Evolutionary conservation across 495 filamentous ascomycete species (phyloP).

Genomic region (Daldinia childiae): DNA sequence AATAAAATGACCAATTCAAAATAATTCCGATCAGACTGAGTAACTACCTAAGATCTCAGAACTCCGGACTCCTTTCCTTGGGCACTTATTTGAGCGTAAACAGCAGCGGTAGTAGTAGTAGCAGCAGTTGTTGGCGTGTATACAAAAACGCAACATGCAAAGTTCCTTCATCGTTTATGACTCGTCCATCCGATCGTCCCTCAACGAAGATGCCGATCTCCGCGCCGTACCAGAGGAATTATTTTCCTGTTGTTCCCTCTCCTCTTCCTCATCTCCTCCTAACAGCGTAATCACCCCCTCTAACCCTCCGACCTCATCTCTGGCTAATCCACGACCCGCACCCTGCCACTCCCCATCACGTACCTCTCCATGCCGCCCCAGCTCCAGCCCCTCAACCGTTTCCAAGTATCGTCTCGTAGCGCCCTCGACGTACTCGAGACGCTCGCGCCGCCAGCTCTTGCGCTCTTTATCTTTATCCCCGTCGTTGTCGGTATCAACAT

Average conservation of each 20-base stretch:
- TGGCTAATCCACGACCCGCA: constrained; percentile 51
- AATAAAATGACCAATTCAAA: background rate
- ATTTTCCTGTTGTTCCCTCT: background rate
- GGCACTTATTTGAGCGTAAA: constrained; percentile 11
- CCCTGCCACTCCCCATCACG: constrained; percentile 66
- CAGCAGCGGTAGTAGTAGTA: background rate
- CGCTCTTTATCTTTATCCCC: constrained; percentile 22
- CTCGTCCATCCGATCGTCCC: constrained; percentile 45
- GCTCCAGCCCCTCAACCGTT: constrained; percentile 62
- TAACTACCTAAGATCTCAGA: constrained; percentile 1
- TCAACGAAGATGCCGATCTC: constrained; percentile 9
- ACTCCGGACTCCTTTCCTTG: constrained; percentile 24
- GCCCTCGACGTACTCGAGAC: constrained; percentile 80
- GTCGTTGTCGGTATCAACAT: constrained; percentile 36
- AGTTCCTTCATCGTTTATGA: constrained; percentile 26
- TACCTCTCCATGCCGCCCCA: constrained; percentile 64
- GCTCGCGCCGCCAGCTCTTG: constrained; percentile 64
- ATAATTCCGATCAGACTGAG: background rate
- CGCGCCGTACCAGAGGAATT: background rate
- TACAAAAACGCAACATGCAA: background rate
- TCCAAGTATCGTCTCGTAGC: constrained; percentile 68
- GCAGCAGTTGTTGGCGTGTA: background rate
- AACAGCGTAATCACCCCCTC: constrained; percentile 58
- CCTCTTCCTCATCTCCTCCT: constrained; percentile 33
- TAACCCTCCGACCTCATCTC: constrained; percentile 63